phyloP scores from a whole-genome alignment of 192 early-diverging fungal species.

The Coemansia sp. region DNA sequence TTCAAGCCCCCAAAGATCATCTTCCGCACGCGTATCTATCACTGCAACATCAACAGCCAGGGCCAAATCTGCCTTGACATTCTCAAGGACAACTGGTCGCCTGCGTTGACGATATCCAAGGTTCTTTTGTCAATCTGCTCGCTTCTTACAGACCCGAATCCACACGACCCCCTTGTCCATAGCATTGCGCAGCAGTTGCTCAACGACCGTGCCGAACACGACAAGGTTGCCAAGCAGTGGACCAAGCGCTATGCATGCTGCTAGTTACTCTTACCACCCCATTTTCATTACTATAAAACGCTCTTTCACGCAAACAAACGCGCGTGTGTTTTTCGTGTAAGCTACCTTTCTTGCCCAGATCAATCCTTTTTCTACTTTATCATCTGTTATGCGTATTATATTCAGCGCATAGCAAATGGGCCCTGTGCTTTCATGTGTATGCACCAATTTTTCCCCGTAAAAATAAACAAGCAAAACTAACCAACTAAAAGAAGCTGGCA shows the following conservation, averaged over 20 bases:
- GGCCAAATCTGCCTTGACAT: constrained; percentile 94
- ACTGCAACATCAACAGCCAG: constrained; percentile 93
- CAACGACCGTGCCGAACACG: constrained; percentile 82
- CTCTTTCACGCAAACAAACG: not conserved
- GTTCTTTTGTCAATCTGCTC: constrained; percentile 93
- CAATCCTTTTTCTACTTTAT: not conserved
- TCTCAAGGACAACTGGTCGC: constrained; percentile 97
- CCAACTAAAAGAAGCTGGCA: not conserved
- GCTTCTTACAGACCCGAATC: constrained; percentile 92
- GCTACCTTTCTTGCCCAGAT: not conserved
- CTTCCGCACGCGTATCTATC: constrained; percentile 93
- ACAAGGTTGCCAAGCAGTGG: constrained; percentile 88
- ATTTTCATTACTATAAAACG: not conserved
- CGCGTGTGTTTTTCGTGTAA: not conserved
- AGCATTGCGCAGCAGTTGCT: constrained; percentile 90
- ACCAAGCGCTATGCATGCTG: constrained; percentile 76
- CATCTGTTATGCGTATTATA: too few species aligned
- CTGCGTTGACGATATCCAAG: constrained; percentile 92
- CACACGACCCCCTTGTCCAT: constrained; percentile 89
- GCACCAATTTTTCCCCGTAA: not conserved
- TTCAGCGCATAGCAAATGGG: too few species aligned
- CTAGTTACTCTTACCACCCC: not conserved
- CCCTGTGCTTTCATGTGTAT: too few species aligned
- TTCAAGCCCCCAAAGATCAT: constrained; percentile 95
- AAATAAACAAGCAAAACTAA: not conserved